Evolutionary conservation across 305 asterid genomes (phyloP).

Genomic region (Nicotiana rustica): DNA sequence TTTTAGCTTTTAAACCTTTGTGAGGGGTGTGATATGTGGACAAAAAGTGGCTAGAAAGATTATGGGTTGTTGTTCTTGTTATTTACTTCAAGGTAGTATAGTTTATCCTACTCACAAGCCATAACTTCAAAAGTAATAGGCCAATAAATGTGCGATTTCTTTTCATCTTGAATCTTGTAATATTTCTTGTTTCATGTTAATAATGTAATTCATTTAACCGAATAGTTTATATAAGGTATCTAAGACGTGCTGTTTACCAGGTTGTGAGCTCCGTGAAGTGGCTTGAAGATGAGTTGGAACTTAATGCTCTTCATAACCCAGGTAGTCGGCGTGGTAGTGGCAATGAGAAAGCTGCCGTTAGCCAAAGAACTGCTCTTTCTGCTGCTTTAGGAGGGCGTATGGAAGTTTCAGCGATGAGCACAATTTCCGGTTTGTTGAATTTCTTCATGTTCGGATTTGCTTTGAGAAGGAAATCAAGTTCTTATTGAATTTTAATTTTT

Average conservation of each 20-base stretch:
- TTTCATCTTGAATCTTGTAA: neutral
- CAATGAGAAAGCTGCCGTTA: slow-evolving; percentile 96
- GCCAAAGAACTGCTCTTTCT: slow-evolving; percentile 93
- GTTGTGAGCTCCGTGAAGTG: slow-evolving; percentile 99
- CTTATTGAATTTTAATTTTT: neutral
- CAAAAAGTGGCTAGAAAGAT: slow-evolving; percentile 12
- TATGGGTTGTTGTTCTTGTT: slow-evolving; percentile 28
- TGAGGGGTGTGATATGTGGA: slow-evolving; percentile 19
- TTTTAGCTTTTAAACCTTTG: too few relatives aligned
- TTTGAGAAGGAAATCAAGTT: slow-evolving; percentile 35
- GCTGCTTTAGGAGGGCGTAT: slow-evolving; percentile 97
- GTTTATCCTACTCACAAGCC: slow-evolving; percentile 18
- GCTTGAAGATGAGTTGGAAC: slow-evolving; percentile 99
- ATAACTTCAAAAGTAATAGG: neutral
- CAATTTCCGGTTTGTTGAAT: slow-evolving; percentile 79
- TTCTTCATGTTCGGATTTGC: slow-evolving; percentile 29
- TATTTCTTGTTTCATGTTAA: slow-evolving; percentile 17
- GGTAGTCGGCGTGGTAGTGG: slow-evolving; percentile 95
- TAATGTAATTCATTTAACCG: slow-evolving; percentile 1
- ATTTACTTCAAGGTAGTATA: slow-evolving; percentile 6
- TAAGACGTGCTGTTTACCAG: slow-evolving; percentile 49
- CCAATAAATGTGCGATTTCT: slow-evolving; percentile 9
- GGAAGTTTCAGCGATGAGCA: slow-evolving; percentile 86
- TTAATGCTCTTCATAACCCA: slow-evolving; percentile 98
- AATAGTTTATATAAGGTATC: neutral